A percentile compares a stretch with the other conserved stretches of the same genome.
Evolutionary conservation across 2,329 filamentous ascomycete species (phyloP).

Genomic region (Botrytis elliptica): DNA sequence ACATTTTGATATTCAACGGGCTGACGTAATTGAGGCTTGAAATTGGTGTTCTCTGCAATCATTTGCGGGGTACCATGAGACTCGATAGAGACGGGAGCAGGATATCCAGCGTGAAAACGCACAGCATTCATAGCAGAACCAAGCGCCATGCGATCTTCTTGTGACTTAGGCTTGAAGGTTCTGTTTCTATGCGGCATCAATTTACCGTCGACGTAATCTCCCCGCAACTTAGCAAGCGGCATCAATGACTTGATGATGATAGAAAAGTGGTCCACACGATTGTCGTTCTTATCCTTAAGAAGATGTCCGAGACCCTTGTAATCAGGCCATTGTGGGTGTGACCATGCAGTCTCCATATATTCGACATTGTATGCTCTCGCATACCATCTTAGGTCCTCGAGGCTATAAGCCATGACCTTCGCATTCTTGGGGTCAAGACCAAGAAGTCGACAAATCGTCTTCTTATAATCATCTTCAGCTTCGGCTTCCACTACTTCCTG

Average conservation of each 20-base stretch:
- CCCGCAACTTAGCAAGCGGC: not conserved
- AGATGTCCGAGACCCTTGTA: not conserved
- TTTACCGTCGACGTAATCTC: slow-evolving; percentile 3
- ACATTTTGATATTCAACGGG: not conserved
- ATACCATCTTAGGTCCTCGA: slow-evolving; percentile 26
- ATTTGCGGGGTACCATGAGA: not conserved
- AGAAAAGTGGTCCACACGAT: not conserved
- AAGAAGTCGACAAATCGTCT: slow-evolving; percentile 22
- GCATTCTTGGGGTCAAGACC: slow-evolving; percentile 2
- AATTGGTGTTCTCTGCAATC: not conserved
- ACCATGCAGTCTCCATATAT: not conserved
- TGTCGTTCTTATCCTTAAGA: not conserved
- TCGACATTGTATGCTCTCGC: slow-evolving; percentile 26
- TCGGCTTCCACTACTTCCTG: not conserved
- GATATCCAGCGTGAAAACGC: slow-evolving; percentile 7
- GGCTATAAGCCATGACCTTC: not conserved
- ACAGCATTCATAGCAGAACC: not conserved
- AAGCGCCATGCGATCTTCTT: not conserved
- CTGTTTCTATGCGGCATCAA: not conserved
- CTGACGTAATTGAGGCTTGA: no score
- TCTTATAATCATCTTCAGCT: slow-evolving; percentile 14
- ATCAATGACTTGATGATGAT: not conserved
- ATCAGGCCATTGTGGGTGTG: not conserved
- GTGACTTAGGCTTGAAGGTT: not conserved
- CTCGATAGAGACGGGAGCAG: not conserved